Conservation (phyloP, 768 basidiomycete species). For the Tephrocybe sp. region DNA sequence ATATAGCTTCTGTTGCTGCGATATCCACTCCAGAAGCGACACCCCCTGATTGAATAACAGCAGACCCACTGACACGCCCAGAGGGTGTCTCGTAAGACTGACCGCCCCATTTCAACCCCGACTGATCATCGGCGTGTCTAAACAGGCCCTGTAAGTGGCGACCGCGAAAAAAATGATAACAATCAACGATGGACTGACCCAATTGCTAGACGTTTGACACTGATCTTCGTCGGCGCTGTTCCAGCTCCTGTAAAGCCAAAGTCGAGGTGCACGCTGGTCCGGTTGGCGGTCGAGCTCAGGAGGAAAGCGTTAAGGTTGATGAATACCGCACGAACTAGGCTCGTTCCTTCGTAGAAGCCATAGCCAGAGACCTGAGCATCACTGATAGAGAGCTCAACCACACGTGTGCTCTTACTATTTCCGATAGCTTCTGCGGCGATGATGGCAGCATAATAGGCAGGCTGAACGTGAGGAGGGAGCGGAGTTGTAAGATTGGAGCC, state of each 20-base stretch:
- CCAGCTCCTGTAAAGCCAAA: constrained; percentile 34
- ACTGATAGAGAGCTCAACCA: constrained; percentile 48
- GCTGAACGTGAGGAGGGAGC: constrained; percentile 60
- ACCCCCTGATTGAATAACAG: constrained; percentile 25
- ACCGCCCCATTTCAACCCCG: constrained; percentile 58
- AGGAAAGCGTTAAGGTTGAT: constrained; percentile 60
- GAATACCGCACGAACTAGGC: constrained; percentile 50
- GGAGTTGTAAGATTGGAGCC: constrained; percentile 50
- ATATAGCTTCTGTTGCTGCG: constrained; percentile 45
- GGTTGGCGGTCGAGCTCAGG: constrained; percentile 23
- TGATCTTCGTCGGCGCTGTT: constrained; percentile 28
- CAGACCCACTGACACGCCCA: constrained; percentile 38
- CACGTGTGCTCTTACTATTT: constrained; percentile 33
- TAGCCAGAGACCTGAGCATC: constrained; percentile 56
- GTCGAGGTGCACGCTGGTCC: constrained; percentile 43
- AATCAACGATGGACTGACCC: constrained; percentile 31
- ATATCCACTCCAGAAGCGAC: constrained; percentile 44
- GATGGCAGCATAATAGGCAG: constrained; percentile 65
- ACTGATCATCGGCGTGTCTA: constrained; percentile 50
- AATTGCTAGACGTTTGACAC: constrained; percentile 50
- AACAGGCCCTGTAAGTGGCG: background rate
- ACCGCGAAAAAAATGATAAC: background rate
- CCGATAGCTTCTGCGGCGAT: constrained; percentile 61
- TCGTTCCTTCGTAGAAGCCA: constrained; percentile 52
- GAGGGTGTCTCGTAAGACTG: constrained; percentile 54